A percentile compares a stretch with the other conserved stretches of the same genome.
These are phyloP conservation scores for Coniochaeta sp. DNA, from an alignment of 2,329 filamentous ascomycete genomes.

Conservation along the genomic window DNA sequence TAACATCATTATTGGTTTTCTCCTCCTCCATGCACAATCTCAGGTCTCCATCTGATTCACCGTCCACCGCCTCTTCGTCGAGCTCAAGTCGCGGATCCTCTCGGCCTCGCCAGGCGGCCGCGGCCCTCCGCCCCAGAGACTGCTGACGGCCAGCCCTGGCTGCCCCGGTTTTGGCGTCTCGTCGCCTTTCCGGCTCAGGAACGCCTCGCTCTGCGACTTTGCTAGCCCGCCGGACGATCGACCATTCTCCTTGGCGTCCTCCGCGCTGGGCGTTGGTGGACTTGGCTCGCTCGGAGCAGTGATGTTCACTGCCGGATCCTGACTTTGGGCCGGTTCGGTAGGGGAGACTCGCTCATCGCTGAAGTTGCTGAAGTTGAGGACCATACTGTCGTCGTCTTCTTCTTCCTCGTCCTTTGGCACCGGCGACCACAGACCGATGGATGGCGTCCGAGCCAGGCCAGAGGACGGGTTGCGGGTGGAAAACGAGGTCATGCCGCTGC, in stretches of 20 bases:
- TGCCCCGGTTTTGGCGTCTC: conserved; percentile 22
- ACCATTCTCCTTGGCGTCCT: conserved; percentile 3
- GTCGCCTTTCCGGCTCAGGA: conserved; percentile 11
- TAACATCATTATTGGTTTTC: background rate
- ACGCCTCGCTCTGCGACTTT: background rate
- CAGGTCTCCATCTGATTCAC: conserved; percentile 33
- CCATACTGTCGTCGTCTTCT: conserved; percentile 38
- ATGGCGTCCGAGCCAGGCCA: conserved; percentile 27
- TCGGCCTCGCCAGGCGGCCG: conserved; percentile 37
- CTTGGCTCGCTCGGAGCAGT: background rate
- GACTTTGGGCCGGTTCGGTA: background rate
- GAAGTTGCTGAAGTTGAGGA: conserved; percentile 49
- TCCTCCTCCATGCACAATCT: background rate
- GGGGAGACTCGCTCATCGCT: conserved; percentile 23
- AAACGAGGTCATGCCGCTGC: conserved; percentile 29
- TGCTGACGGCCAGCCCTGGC: conserved; percentile 27
- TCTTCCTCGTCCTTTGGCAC: conserved; percentile 18
- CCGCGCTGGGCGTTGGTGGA: conserved; percentile 6
- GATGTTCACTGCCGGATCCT: background rate
- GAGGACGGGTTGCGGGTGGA: conserved; percentile 10
- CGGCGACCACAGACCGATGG: conserved; percentile 41
- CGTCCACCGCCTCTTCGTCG: conserved; percentile 47
- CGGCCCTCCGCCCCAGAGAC: conserved; percentile 34
- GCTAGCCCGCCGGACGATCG: background rate
- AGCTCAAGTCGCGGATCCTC: conserved; percentile 33